Evolutionary conservation across 441 rosid species (phyloP), one percentile per base, ranked within the genome.

Genomic region (Macaranga tanarius): DNA sequence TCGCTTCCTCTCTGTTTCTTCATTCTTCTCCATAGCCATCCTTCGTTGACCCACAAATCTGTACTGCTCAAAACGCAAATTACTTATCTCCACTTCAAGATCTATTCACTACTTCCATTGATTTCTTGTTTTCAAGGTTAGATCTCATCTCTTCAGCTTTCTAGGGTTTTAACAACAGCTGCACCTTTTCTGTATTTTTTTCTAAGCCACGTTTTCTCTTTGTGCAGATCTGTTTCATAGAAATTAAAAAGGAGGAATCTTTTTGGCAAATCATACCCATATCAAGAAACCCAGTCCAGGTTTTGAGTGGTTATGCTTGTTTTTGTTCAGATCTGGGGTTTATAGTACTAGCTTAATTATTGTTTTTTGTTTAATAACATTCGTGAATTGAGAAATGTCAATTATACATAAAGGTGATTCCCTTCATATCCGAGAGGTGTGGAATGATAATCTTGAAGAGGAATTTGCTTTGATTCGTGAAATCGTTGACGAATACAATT

Each of bases 391-490:
- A 75, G 80, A 75, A 52, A 89, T 88, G 92, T 80, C 88, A 19
- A 42, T 71, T 67, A 64, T 78, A 69, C 70, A 71, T 2, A 79
- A 82, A 50, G 81, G 72, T 17, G 92, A 83, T 19, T 76, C 82
- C 20, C 70, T 88, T 74, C 84, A 81, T 28, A 89, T 92, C 70
- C 86, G 93, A 40, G 90, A 91, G 73, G 96, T 90, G 12, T 92
- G 93, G 96, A 72, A 77, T 78, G 82, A 88, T 57, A 91, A 89
- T 75, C 85, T 92, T 0, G 87, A 81, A 25, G 72, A 75, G 34
- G 98, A 92, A 75, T 82, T 90, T 38, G 66, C 38, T 60, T 73
- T 85, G 81, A 89, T 92, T 79, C 82, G 86, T n/a, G 84, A 83
- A 22, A 79, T 79, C 28, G 82, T 92, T 3, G 89, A 89, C 65